Percentiles rank a stretch among this genome's conserved stretches.
Conservation (phyloP, 805 yeast genomes). For the Brettanomyces custersianus region DNA sequence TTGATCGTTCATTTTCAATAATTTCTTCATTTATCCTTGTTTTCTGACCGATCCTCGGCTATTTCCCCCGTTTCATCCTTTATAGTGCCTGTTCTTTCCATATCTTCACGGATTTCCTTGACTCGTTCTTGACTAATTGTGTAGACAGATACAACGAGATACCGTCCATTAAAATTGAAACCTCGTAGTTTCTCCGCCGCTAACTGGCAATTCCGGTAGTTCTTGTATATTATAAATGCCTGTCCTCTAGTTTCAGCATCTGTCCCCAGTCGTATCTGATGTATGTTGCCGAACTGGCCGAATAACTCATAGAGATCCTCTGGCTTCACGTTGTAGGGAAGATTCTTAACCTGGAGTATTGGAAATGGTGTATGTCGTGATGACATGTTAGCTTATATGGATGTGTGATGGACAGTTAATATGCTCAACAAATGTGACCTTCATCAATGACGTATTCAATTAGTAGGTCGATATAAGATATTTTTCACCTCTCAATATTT, state of each 20-base stretch:
- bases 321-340: conserved; percentile 41
- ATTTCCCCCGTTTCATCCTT: background rate
- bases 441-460: too few species aligned
- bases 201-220: conserved; percentile 34
- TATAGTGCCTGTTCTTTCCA: too few species aligned
- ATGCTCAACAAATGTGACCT: too few species aligned
- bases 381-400: too few species aligned
- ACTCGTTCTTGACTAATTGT: too few species aligned
- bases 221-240: conserved; percentile 46
- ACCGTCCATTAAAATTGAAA: conserved; percentile 48
- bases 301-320: conserved; percentile 42
- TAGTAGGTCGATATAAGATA: too few species aligned
- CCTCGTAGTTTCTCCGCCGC: conserved; percentile 54
- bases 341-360: conserved; percentile 42
- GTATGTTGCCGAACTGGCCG: conserved; percentile 46
- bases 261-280: conserved; percentile 42
- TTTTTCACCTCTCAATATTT: too few species aligned
- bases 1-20: background rate
- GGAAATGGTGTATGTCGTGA: too few species aligned
- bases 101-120: too few species aligned
- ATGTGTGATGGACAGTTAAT: too few species aligned
- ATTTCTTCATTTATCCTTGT: background rate
- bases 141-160: conserved; percentile 45
- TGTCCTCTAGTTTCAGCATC: conserved; percentile 37
- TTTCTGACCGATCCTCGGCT: background rate